Evolutionary conservation across 345 rosid species (phyloP), one percentile per base, ranked within the genome.

Genomic region (Trapa incisa): DNA sequence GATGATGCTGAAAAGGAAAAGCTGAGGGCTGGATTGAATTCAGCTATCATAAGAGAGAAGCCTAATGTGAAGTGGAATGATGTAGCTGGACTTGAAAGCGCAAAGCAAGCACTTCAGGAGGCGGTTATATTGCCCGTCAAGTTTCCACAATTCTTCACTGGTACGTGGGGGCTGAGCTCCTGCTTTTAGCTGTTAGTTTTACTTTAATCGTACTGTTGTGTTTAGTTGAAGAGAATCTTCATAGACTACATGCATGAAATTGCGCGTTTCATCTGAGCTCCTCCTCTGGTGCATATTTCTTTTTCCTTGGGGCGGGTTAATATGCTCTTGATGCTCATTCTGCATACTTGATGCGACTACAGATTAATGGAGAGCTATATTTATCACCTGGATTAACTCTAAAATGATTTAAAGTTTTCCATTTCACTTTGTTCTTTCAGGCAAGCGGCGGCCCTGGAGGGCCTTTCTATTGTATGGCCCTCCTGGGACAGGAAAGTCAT

Each of bases 401-500:
- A 53, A 15, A 41, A 17, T 50, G 22, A 65, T 35, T 65, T 22
- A 16, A 41, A 15, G 8, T 2, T 17, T 41, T 43, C 17, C 37
- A 29, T 17, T 12, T 22, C n/a, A 13, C n/a, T 36, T 7, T 47
- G 37, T 56, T 74, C 22, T 76, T 65, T 64, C 66, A 92, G 98
- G 98, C 39, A 92, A 92, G 88, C 88, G 98, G 61, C 81, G 78
- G 52, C 98, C 98, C 1, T 92, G 98, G 98, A 80, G 92, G 73
- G 98, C 98, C 54, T 92, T 92, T 68, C 80, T 89, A 42, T 79
- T 92, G 70, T 92, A 89, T 73, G 98, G 98, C 6, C 98, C 98
- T 16, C 98, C 98, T 57, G 98, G 98, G 68, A 92, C 98, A 1
- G 98, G 98, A 58, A 92, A 92, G 78, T 92, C 98, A 13, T 92